These are phyloP conservation scores for Gilbertella persicaria DNA, from an alignment of 371 early-diverging fungal genomes.

Conservation along the genomic window DNA sequence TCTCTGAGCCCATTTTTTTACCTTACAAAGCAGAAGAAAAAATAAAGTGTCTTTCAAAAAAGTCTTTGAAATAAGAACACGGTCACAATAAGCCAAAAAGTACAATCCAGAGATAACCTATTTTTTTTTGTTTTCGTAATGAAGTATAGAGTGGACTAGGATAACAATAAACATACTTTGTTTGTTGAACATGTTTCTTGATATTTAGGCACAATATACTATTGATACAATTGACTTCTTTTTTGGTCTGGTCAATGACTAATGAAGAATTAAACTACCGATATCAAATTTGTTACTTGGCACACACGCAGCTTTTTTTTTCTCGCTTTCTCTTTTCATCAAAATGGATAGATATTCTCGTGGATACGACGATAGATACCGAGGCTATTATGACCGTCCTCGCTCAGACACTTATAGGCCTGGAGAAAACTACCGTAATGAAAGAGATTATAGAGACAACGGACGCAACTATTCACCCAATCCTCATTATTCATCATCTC, in stretches of 20 bases:
- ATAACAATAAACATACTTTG: too few relatives aligned
- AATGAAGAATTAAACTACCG: too few relatives aligned
- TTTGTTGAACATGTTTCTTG: too few relatives aligned
- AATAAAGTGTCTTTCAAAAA: not conserved
- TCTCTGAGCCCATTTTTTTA: not conserved
- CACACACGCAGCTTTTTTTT: not conserved
- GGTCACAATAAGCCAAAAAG: too few relatives aligned
- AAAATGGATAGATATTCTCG: slow-evolving; percentile 46
- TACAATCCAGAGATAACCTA: too few relatives aligned
- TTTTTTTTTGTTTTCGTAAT: too few relatives aligned
- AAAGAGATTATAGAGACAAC: slow-evolving; percentile 42
- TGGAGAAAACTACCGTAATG: slow-evolving; percentile 45
- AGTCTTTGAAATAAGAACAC: too few relatives aligned
- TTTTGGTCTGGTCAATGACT: too few relatives aligned
- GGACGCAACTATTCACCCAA: slow-evolving; percentile 31
- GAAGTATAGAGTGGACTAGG: too few relatives aligned
- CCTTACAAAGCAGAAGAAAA: not conserved
- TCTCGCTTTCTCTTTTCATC: not conserved
- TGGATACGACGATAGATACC: slow-evolving; percentile 48
- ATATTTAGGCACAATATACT: too few relatives aligned
- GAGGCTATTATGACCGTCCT: slow-evolving; percentile 47
- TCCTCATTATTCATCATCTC: slow-evolving; percentile 32
- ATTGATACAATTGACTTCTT: too few relatives aligned
- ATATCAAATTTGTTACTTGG: not conserved
- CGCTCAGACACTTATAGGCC: slow-evolving; percentile 50